Base-by-base conservation (phyloP, 2,329 filamentous ascomycete species). In the Fusarium fracticaudum region DNA sequence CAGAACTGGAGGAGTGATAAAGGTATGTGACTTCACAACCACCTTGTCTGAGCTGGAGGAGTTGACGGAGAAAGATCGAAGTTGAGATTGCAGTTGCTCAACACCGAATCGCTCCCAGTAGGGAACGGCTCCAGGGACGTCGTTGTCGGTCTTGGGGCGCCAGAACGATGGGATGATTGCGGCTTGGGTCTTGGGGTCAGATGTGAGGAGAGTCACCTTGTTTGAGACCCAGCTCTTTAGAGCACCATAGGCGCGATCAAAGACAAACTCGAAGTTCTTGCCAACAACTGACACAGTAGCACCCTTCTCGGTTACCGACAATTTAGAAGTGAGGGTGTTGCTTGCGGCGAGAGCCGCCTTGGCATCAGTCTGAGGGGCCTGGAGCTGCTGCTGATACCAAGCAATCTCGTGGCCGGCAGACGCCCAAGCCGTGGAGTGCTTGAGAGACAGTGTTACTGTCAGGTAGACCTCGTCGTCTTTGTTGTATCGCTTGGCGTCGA, bases 131-230 rank as follows among this genome's bases (percentile, higher is more conserved):
- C 81, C 77, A 0, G 87, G 85, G 1, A 84, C 82, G 76, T 93
- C 91, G 75, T 93, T 93, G 79, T 93, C 89, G 0, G 91, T 93
- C 20, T 87, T 86, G 0, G 91, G 88, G 9, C 91, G 89, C 86
- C 90, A 92, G 81, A 93, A 89, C 11, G 85, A 83, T 3, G 88
- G 85, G 14, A 80, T 75, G 22, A 86, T 79, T 29, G 83, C 85
- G 8, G 81, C 79, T 13, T 79, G 74, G 7, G 81, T 81, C 41
- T 70, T 78, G 2, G 85, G 81, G 54, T 84, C 80, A 2, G 76
- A 57, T 13, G 76, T 80, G 17, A 87, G 78, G 1, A 88, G 69
- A 0, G 79, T 55, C 40, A 79, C 71, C 60, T 80, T 79, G 45
- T 80, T 77, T 24, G 81, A 78, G 6, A 78, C 75, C 88, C 87